Evolutionary conservation across 1,139 yeast genomes (phyloP), one percentile per base, ranked within the genome.

Genomic region (Geotrichum fermentans): DNA sequence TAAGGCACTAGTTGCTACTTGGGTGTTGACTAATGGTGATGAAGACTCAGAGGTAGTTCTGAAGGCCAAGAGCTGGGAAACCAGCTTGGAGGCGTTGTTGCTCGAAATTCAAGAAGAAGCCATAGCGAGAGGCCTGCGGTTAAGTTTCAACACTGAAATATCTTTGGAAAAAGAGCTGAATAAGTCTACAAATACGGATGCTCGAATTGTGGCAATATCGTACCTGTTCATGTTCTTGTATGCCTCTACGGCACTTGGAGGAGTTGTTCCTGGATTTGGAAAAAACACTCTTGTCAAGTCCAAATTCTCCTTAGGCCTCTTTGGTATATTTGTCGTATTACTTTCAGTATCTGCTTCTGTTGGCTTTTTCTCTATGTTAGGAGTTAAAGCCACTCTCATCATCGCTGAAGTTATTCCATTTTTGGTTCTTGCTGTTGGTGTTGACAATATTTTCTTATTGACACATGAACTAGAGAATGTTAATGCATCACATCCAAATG

Each of bases 321-420:
- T 83, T 28, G 97, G 97, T 0, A 86, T 92, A 28, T 54, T 80
- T 11, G 84, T 90, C 36, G 96, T 92, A 5, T 65, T 88, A 21
- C 63, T 87, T 14, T 88, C 97, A 0, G 95, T 90, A 0, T 66
- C 79, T 0, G 76, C 95, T 1, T 79, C 97, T 0, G 86, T 89
- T 1, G 97, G 97, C 57, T 44, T 58, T 86, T 83, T 87, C 64
- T 76, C 95, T 7, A 61, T 78, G 10, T 56, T 84, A 17, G 95
- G 95, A 0, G 68, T 90, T 45, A 87, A 85, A 60, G 86, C 95
- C 0, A 92, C 97, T 0, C 71, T 92, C 36, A 90, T 92, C 55
- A 88, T 92, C 55, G 97, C 97, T 1, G 97, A 92, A 63, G 97
- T 92, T 3, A 92, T 92, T 40, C 97, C 97, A n/a, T 92, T 92